A percentile compares a stretch with the other conserved stretches of the same genome.
Conservation (phyloP, 148 eudicot genomes). For the Arctostaphylos glauca region DNA sequence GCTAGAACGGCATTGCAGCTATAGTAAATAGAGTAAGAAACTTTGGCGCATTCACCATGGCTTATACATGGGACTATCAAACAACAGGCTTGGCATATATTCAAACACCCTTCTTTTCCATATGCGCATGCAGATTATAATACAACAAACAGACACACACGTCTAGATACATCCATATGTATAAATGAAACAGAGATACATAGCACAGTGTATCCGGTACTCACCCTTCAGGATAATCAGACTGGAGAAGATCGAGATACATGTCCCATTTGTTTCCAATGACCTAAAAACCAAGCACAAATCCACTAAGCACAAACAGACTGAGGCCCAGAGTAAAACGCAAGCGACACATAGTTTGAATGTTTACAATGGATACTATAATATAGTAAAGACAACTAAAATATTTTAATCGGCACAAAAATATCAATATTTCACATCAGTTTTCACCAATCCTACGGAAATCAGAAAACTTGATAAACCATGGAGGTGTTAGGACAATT, state of each 20-base stretch:
- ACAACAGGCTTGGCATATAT: background rate
- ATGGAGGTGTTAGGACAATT: no score
- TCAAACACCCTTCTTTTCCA: background rate
- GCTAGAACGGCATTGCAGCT: background rate
- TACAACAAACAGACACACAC: background rate
- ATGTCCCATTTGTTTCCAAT: constrained; percentile 97
- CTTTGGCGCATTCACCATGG: background rate
- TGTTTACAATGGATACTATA: no score
- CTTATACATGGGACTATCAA: background rate
- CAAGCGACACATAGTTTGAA: no score
- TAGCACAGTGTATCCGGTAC: background rate
- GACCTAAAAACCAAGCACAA: constrained; percentile 36
- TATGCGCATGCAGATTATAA: background rate
- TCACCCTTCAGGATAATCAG: constrained; percentile 91
- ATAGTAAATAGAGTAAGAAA: background rate
- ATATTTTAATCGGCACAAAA: no score
- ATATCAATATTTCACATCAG: no score
- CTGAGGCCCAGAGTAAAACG: no score
- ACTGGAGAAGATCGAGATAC: constrained; percentile 91
- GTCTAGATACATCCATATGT: background rate
- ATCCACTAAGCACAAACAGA: no score
- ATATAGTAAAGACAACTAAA: no score
- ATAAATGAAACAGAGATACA: background rate
- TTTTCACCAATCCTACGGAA: no score
- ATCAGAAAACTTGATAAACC: no score